Percentiles rank a stretch among this genome's conserved stretches.
phyloP scores from a whole-genome alignment of 2,329 filamentous ascomycete genomes.

The Pseudogymnoascus sp. region DNA sequence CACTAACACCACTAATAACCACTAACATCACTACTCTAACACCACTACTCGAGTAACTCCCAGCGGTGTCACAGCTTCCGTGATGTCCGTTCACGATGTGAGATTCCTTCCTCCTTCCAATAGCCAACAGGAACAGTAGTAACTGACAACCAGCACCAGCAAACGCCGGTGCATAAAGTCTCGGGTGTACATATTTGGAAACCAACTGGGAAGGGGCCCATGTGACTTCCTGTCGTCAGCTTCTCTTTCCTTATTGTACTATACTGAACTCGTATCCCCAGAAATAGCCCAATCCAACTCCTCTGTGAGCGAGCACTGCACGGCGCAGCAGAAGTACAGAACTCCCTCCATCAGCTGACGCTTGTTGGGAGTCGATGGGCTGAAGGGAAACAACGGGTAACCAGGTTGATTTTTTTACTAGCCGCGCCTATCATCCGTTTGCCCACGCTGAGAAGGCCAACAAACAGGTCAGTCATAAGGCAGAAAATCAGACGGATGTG shows the following conservation, averaged over 20 bases:
- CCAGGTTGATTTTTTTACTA: neutral
- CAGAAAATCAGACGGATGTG: neutral
- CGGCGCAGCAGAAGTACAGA: neutral
- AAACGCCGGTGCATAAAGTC: neutral
- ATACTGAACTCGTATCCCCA: neutral
- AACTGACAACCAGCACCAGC: neutral
- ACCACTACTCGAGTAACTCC: neutral
- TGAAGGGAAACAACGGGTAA: neutral
- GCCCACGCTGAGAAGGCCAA: neutral
- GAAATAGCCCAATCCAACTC: constrained; percentile 2
- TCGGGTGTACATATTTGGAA: constrained; percentile 6
- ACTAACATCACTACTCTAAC: neutral
- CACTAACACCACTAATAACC: neutral
- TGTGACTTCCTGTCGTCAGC: neutral
- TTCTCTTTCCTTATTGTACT: neutral
- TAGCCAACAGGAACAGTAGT: neutral
- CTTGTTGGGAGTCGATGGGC: constrained; percentile 2
- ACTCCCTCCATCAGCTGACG: neutral
- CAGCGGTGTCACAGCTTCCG: neutral
- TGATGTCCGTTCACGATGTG: neutral
- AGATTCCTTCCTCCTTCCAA: neutral
- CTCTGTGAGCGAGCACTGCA: neutral
- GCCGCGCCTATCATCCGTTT: constrained; percentile 3
- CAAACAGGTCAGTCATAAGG: neutral
- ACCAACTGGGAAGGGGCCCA: neutral